These are phyloP conservation scores for Thinopyrum elongatum DNA, from an alignment of 176 grass and related monocot species.

Conservation along the genomic window DNA sequence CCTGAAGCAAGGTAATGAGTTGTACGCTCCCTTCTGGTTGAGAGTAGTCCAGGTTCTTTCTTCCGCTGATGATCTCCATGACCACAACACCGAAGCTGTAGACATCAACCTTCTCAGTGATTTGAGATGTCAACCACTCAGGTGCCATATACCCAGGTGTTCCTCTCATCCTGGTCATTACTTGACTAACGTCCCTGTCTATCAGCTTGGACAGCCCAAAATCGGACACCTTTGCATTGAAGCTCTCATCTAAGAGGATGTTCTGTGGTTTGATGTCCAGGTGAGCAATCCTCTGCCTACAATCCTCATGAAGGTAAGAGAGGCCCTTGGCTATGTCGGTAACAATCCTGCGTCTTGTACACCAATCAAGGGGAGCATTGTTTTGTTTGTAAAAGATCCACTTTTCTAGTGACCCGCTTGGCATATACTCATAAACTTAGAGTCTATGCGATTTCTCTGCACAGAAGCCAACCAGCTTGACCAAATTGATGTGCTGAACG, in stretches of 20 bases:
- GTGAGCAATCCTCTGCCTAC: conserved; percentile 59
- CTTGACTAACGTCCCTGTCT: conserved; percentile 39
- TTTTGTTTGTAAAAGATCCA: conserved; percentile 53
- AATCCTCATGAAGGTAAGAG: conserved; percentile 68
- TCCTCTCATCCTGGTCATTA: conserved; percentile 48
- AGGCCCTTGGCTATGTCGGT: conserved; percentile 47
- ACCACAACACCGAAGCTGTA: conserved; percentile 72
- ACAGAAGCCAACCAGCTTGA: conserved; percentile 60
- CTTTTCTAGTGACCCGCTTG: conserved; percentile 50
- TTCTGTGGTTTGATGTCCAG: too few relatives aligned
- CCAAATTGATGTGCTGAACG: conserved; percentile 60
- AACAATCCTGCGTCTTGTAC: conserved; percentile 33
- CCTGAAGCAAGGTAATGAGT: conserved; percentile 45
- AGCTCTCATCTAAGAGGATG: conserved; percentile 65
- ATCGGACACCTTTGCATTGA: conserved; percentile 60
- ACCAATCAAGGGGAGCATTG: conserved; percentile 40
- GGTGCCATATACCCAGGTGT: conserved; percentile 66
- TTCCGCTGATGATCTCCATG: conserved; percentile 55
- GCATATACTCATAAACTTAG: conserved; percentile 45
- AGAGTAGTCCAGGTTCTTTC: conserved; percentile 55
- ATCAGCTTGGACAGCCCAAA: conserved; percentile 74
- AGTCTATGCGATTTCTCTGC: conserved; percentile 40
- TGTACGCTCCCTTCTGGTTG: conserved; percentile 34
- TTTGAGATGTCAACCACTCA: conserved; percentile 58
- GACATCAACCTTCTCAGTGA: conserved; percentile 65